Percentiles rank a stretch among this genome's conserved stretches.
Evolutionary conservation across 495 filamentous ascomycete species (phyloP).

Genomic region (Aspergillus biplanus): DNA sequence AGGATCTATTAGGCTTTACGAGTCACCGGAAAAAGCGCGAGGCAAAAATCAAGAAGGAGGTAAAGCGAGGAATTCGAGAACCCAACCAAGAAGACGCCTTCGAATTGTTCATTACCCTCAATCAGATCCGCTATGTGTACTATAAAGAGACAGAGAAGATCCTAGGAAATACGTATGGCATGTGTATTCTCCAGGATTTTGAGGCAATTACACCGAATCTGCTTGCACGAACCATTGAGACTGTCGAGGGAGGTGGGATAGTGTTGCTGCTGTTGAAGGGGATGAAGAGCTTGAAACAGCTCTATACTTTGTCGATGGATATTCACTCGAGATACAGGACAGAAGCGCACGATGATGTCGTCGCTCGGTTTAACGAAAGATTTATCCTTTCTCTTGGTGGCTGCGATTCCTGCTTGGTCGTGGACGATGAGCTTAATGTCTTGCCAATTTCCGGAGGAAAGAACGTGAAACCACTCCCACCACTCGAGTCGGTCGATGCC

Average conservation of each 20-base stretch:
- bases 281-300: slow-evolving; percentile 95
- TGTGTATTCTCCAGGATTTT: slow-evolving; percentile 98
- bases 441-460: slow-evolving; percentile 96
- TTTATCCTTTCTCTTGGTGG: slow-evolving; percentile 94
- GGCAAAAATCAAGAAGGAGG: slow-evolving; percentile 95
- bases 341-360: slow-evolving; percentile 94
- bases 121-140: slow-evolving; percentile 98
- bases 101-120: slow-evolving; percentile 94
- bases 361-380: slow-evolving; percentile 95
- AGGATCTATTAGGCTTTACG: slow-evolving; percentile 92
- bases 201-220: slow-evolving; percentile 97
- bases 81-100: slow-evolving; percentile 96
- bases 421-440: slow-evolving; percentile 98
- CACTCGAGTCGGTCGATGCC: slow-evolving; percentile 66
- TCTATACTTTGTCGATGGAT: slow-evolving; percentile 98
- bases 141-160: slow-evolving; percentile 99
- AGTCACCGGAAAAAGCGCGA: slow-evolving; percentile 98
- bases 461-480: slow-evolving; percentile 81
- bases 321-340: slow-evolving; percentile 96
- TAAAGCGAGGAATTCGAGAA: slow-evolving; percentile 93
- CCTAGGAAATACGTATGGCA: slow-evolving; percentile 96
- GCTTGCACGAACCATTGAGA: slow-evolving; percentile 92
- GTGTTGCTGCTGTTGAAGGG: slow-evolving; percentile 91
- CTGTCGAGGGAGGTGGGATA: slow-evolving; percentile 94
- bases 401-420: slow-evolving; percentile 92